Evolutionary conservation across 2,329 filamentous ascomycete genomes (phyloP), one percentile per base, ranked within the genome.

Genomic region (Fonsecaea multimorphosa): DNA sequence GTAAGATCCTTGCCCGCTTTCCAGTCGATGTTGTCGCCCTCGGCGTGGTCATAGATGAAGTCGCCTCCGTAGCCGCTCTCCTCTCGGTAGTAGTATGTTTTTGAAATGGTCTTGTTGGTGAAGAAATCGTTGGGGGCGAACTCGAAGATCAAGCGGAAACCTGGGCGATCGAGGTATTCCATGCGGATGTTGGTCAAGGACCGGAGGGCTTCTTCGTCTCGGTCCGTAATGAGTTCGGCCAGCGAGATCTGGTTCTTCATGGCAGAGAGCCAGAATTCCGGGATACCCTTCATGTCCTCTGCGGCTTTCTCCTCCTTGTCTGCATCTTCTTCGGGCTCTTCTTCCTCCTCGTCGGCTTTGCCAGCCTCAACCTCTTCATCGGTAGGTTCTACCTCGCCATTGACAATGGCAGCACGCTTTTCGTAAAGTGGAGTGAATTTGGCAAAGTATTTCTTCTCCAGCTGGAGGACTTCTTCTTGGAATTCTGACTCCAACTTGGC

Each of bases 191-290:
- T 94, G 72, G 86, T 89, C 64, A 99, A 85, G 76, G 90, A 86
- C 83, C 96, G 96, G 65, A 99, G 89, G 60, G 93, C 95, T 72
- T 87, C 89, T 86, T 99, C 95, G 77, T 99, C 95, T 71, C 93
- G 91, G 75, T 98, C 95, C 75, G 95, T 99, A 78, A 99, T 97
- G 88, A 97, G 97, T 82, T 99, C 96, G 63, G 94, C 92, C 63
- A 99, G 89, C 32, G 93, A 96, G 75, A 95, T 88, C 79, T 97
- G 94, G 85, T 99, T 99, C 87, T 99, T 99, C 94, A 99, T 98
- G 73, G 96, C 94, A 68, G 94, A 97, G 58, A 99, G 86, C 95
- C 95, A 99, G 86, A 99, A 99, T 82, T 99, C 95, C 70, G 95
- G 95, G 70, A 99, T 97, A 80, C 95, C 95, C 75, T 88, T 85